Evolutionary conservation across 2,329 filamentous ascomycete genomes (phyloP).

Genomic region (Pseudogymnoascus destructans): DNA sequence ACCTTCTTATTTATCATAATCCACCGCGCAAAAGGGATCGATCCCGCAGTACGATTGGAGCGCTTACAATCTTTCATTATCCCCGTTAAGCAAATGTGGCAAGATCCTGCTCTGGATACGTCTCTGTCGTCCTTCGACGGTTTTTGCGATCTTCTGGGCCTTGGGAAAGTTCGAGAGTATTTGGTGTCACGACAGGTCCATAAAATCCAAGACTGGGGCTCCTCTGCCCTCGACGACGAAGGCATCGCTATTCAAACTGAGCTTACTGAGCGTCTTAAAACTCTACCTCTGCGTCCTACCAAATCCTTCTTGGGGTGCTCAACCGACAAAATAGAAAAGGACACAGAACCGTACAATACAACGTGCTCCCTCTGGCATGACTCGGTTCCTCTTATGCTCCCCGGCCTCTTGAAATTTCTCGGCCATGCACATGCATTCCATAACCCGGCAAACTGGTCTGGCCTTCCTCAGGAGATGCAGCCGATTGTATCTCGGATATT

Average conservation of each 20-base stretch:
- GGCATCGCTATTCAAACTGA: constrained; percentile 67
- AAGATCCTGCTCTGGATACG: constrained; percentile 51
- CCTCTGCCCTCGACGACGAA: constrained; percentile 61
- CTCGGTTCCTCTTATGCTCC: constrained; percentile 69
- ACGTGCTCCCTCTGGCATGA: constrained; percentile 77
- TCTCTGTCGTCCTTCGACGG: constrained; percentile 61
- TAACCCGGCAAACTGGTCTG: constrained; percentile 71
- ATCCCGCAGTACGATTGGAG: constrained; percentile 54
- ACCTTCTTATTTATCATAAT: constrained; percentile 91
- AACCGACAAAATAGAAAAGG: constrained; percentile 73
- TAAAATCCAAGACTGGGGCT: constrained; percentile 70
- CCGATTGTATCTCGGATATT: constrained; percentile 68
- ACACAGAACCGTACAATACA: constrained; percentile 57
- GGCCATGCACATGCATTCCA: constrained; percentile 87
- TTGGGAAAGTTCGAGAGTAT: constrained; percentile 72
- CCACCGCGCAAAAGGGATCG: constrained; percentile 70
- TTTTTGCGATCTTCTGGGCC: constrained; percentile 67
- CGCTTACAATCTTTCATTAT: constrained; percentile 66
- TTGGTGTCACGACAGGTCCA: constrained; percentile 60
- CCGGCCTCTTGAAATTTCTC: constrained; percentile 71
- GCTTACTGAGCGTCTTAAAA: constrained; percentile 53
- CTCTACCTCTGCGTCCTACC: constrained; percentile 71
- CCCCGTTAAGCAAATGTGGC: constrained; percentile 75
- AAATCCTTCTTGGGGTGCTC: constrained; percentile 89
- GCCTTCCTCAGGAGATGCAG: constrained; percentile 62